Evolutionary conservation across 495 filamentous ascomycete genomes (phyloP).

Genomic region (Saxophila tyrrhenica): DNA sequence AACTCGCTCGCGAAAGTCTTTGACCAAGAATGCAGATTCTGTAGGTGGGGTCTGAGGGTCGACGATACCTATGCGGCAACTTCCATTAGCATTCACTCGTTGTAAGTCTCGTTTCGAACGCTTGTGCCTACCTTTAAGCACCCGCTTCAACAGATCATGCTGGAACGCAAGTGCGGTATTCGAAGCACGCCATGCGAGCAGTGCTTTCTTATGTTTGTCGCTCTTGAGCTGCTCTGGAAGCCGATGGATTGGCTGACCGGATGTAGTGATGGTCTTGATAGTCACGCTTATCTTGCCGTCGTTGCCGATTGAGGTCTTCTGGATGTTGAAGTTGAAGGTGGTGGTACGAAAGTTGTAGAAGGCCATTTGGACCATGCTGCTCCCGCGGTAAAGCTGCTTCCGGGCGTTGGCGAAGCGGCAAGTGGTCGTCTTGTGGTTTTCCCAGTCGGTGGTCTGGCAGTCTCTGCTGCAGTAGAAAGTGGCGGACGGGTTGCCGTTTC

Average conservation of each 20-base stretch:
- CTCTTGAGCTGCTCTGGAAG: neutral
- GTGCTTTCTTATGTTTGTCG: neutral
- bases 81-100: too few relatives aligned
- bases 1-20: neutral
- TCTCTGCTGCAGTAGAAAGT: slow-evolving; percentile 7
- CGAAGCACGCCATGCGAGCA: neutral
- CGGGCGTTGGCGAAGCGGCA: slow-evolving; percentile 1
- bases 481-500: neutral
- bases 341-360: neutral
- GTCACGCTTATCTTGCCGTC: neutral
- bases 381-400: slow-evolving; percentile 6
- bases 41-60: neutral
- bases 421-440: neutral
- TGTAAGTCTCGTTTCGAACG: too few relatives aligned
- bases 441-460: slow-evolving; percentile 3
- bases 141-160: neutral
- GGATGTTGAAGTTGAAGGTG: neutral
- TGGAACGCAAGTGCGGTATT: neutral
- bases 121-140: neutral
- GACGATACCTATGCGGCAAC: neutral
- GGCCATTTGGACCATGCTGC: neutral
- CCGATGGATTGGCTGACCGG: neutral
- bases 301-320: neutral
- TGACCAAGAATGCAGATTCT: neutral
- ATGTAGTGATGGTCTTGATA: neutral